phyloP scores from a whole-genome alignment of 176 grass and related monocot species.

The Rhynchospora tenuis region DNA sequence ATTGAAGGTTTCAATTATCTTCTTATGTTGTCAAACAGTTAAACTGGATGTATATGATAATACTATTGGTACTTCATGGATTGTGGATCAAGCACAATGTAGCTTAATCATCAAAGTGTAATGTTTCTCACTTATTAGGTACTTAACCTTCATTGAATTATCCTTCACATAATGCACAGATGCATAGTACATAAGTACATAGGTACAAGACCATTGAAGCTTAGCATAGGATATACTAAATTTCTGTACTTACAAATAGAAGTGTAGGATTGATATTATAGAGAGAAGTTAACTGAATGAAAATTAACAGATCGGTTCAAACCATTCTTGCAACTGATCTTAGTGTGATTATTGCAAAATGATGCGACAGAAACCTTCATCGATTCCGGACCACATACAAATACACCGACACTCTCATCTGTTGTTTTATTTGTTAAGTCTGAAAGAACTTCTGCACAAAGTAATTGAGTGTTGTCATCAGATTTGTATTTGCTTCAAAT shows the following conservation, averaged over 20 bases:
- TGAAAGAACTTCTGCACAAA: constrained; percentile 31
- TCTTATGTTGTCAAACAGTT: neutral
- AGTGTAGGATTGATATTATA: constrained; percentile 12
- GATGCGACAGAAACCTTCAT: constrained; percentile 38
- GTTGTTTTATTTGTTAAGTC: constrained; percentile 14
- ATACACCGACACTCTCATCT: constrained; percentile 28
- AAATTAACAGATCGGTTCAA: constrained; percentile 3
- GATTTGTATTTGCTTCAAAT: neutral
- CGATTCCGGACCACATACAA: constrained; percentile 40
- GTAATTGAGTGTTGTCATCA: neutral
- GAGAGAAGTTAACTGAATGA: constrained; percentile 33
- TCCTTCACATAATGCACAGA: neutral
- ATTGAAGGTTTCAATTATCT: neutral
- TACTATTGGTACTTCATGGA: neutral
- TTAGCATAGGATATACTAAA: neutral
- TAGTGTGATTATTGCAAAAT: constrained; percentile 26
- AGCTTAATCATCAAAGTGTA: neutral
- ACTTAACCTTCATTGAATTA: neutral
- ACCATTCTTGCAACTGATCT: neutral
- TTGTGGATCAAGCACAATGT: neutral
- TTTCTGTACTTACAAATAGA: neutral
- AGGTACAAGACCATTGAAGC: neutral
- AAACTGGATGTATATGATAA: neutral
- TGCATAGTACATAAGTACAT: neutral
- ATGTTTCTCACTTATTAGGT: neutral